These are phyloP conservation scores for Boletus subparvulus DNA, from an alignment of 768 basidiomycete species.

Conservation along the genomic window DNA sequence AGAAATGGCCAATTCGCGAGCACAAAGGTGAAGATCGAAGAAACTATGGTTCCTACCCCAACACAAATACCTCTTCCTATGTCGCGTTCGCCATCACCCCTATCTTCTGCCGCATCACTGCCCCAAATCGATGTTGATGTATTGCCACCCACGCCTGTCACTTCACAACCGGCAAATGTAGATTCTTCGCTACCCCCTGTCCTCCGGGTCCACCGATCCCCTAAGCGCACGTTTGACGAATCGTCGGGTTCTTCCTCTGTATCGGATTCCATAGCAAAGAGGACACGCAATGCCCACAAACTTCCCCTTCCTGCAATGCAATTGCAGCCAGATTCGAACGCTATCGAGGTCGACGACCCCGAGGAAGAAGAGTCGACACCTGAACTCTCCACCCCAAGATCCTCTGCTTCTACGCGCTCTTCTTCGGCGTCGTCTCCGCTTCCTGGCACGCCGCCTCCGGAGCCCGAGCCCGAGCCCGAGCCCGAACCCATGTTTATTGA, in stretches of 20 bases:
- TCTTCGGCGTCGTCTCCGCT: conserved; percentile 38
- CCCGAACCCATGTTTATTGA: conserved; percentile 12
- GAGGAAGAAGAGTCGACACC: conserved; percentile 39
- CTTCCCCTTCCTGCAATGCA: conserved; percentile 15
- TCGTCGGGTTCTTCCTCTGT: conserved; percentile 44
- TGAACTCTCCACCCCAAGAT: conserved; percentile 41
- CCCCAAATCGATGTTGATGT: conserved; percentile 29
- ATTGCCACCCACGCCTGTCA: conserved; percentile 28
- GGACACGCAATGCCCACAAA: conserved; percentile 34
- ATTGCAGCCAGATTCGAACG: conserved; percentile 12
- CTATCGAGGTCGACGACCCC: conserved; percentile 29
- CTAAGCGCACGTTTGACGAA: conserved; percentile 62
- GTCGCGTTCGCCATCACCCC: conserved; percentile 39
- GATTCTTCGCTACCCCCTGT: conserved; percentile 13
- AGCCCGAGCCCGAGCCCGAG: conserved; percentile 17
- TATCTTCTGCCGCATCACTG: conserved; percentile 26
- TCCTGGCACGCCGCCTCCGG: conserved; percentile 34
- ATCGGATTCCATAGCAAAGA: conserved; percentile 37
- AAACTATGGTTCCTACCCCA: conserved; percentile 24
- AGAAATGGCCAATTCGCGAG: conserved; percentile 26
- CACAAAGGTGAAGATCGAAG: conserved; percentile 23
- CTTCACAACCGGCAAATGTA: conserved; percentile 11
- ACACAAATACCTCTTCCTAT: conserved; percentile 38
- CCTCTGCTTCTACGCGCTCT: conserved; percentile 31
- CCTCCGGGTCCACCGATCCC: conserved; percentile 45